A percentile compares a stretch with the other conserved stretches of the same genome.
Conservation (phyloP, 2,329 filamentous ascomycete species). For the Xylaria sp. region DNA sequence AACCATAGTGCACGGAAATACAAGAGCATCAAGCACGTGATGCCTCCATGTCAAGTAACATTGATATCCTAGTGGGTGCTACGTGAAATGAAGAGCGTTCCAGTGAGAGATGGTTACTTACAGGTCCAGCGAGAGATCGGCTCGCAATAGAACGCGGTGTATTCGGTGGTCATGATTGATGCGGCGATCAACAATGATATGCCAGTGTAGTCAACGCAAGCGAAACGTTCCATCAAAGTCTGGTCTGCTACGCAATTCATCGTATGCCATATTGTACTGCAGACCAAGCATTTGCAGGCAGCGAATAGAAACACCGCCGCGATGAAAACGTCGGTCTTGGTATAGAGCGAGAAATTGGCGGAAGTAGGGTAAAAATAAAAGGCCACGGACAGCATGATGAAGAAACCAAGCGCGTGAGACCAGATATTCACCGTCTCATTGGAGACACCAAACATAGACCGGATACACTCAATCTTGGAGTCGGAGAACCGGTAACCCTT, state of each 20-base stretch:
- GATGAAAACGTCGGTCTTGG: slow-evolving; percentile 86
- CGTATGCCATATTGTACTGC: slow-evolving; percentile 96
- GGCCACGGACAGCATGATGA: slow-evolving; percentile 85
- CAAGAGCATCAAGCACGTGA: not conserved
- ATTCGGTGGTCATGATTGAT: slow-evolving; percentile 97
- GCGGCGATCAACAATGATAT: slow-evolving; percentile 94
- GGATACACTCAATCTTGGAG: slow-evolving; percentile 86
- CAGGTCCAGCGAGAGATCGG: slow-evolving; percentile 81
- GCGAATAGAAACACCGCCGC: slow-evolving; percentile 96
- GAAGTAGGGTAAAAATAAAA: slow-evolving; percentile 96
- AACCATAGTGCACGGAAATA: not conserved
- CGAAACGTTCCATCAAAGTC: slow-evolving; percentile 88
- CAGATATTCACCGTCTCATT: slow-evolving; percentile 99
- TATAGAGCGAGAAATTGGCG: slow-evolving; percentile 83
- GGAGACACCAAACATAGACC: slow-evolving; percentile 80
- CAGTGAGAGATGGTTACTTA: not conserved
- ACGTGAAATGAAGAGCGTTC: not conserved
- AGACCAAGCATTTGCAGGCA: slow-evolving; percentile 91
- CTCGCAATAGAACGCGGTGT: slow-evolving; percentile 98
- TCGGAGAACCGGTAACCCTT: slow-evolving; percentile 93
- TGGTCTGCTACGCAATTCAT: slow-evolving; percentile 97
- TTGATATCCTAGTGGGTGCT: not conserved
- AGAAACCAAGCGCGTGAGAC: slow-evolving; percentile 89
- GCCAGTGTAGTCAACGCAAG: slow-evolving; percentile 97
- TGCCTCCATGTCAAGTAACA: not conserved